These are phyloP conservation scores for Penicillium argentinense DNA, from an alignment of 495 filamentous ascomycete species.

Conservation along the genomic window DNA sequence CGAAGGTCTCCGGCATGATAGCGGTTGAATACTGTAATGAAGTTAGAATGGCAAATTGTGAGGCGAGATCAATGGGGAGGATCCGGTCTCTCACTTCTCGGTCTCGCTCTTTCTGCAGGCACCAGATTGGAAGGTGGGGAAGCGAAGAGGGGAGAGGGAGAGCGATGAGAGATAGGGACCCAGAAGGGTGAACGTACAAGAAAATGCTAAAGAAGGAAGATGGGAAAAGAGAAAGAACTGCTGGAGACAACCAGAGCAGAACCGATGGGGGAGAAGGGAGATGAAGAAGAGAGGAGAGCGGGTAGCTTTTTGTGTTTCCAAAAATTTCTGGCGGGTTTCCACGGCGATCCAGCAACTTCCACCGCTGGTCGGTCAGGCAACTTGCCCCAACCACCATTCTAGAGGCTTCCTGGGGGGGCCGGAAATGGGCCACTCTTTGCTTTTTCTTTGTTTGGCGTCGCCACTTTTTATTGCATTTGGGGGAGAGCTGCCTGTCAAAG, in stretches of 20 bases:
- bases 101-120: neutral
- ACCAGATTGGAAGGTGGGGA: neutral
- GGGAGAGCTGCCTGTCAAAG: neutral
- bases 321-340: conserved; percentile 41
- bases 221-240: conserved; percentile 12
- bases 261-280: conserved; percentile 14
- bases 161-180: conserved; percentile 1
- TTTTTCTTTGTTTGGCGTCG: neutral
- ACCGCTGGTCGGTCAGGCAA: conserved; percentile 31
- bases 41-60: conserved; percentile 1
- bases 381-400: conserved; percentile 21
- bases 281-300: conserved; percentile 16
- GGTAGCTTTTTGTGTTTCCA: conserved; percentile 36
- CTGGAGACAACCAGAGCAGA: conserved; percentile 24
- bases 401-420: conserved; percentile 23
- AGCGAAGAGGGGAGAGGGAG: neutral
- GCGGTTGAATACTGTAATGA: conserved; percentile 21
- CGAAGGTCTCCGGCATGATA: conserved; percentile 92
- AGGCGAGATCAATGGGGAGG: neutral
- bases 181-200: conserved; percentile 13
- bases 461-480: neutral
- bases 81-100: neutral
- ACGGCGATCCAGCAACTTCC: conserved; percentile 51
- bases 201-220: conserved; percentile 6
- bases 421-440: neutral